Percentiles rank a stretch among this genome's conserved stretches.
Evolutionary conservation across 768 basidiomycete genomes (phyloP).

Genomic region (Termitomyces sp.): DNA sequence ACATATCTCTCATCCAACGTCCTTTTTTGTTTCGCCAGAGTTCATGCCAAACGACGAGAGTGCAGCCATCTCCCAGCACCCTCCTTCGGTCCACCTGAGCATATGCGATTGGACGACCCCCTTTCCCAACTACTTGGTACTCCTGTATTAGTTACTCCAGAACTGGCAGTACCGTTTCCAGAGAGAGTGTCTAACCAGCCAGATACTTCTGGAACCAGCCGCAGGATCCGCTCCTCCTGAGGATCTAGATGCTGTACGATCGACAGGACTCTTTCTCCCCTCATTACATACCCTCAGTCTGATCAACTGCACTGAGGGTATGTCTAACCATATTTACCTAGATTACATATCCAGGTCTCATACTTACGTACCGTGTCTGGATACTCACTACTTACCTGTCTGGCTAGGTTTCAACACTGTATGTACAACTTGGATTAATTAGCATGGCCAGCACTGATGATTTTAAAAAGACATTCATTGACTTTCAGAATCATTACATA

Average conservation of each 20-base stretch:
- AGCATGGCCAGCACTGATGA: too few species aligned
- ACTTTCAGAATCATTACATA: too few species aligned
- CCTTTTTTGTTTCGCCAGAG: slow-evolving; percentile 6
- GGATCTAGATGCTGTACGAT: slow-evolving; percentile 2
- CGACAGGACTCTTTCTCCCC: neutral
- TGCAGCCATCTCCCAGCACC: slow-evolving; percentile 1
- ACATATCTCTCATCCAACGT: neutral
- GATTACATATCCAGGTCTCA: too few species aligned
- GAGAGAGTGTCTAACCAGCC: slow-evolving; percentile 10
- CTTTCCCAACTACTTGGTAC: slow-evolving; percentile 8
- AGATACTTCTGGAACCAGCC: neutral
- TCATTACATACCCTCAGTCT: too few species aligned
- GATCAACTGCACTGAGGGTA: too few species aligned
- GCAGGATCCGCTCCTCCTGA: neutral
- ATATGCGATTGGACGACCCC: neutral
- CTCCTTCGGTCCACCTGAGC: neutral
- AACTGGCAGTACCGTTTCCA: neutral
- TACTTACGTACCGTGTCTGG: too few species aligned
- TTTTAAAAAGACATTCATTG: too few species aligned
- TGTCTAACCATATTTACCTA: too few species aligned
- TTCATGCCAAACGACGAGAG: slow-evolving; percentile 5
- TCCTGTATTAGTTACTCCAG: neutral
- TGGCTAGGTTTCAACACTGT: too few species aligned
- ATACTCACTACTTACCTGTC: too few species aligned
- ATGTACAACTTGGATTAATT: too few species aligned